Evolutionary conservation across 2,329 filamentous ascomycete genomes (phyloP).

Genomic region (Fusarium torulosum): DNA sequence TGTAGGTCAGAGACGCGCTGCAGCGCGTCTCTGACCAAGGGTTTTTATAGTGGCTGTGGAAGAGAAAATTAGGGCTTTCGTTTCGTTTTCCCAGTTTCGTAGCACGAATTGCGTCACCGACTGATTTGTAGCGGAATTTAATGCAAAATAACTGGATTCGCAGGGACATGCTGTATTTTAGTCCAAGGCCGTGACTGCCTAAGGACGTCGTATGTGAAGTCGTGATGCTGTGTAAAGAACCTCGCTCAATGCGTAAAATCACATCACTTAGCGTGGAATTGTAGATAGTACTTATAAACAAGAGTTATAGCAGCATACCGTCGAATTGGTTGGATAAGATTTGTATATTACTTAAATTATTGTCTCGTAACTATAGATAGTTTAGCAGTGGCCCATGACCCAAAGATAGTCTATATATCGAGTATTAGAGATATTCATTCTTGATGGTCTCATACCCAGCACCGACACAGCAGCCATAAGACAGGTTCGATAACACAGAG

Average conservation of each 20-base stretch:
- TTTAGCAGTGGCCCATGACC: too few relatives aligned
- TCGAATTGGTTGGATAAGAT: too few relatives aligned
- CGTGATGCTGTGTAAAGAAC: background rate
- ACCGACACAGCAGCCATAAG: too few relatives aligned
- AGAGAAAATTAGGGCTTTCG: background rate
- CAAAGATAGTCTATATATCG: too few relatives aligned
- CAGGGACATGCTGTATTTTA: background rate
- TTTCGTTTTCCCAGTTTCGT: slow-evolving; percentile 1
- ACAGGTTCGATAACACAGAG: too few relatives aligned
- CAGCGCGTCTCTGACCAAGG: background rate
- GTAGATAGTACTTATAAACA: background rate
- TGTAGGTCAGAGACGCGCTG: slow-evolving; percentile 8
- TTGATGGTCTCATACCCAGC: too few relatives aligned
- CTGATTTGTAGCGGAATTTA: background rate
- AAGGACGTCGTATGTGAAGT: background rate
- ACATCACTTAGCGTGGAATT: background rate
- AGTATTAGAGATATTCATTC: too few relatives aligned
- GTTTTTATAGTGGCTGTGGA: background rate
- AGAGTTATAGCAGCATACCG: too few relatives aligned
- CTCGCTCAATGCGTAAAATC: too few relatives aligned
- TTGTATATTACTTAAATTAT: too few relatives aligned
- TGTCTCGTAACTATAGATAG: too few relatives aligned
- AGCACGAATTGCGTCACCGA: background rate
- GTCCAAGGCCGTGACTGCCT: background rate
- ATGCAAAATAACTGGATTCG: background rate